Conservation (phyloP, 2,329 filamentous ascomycete genomes). For the Aspergillaceae sp. region DNA sequence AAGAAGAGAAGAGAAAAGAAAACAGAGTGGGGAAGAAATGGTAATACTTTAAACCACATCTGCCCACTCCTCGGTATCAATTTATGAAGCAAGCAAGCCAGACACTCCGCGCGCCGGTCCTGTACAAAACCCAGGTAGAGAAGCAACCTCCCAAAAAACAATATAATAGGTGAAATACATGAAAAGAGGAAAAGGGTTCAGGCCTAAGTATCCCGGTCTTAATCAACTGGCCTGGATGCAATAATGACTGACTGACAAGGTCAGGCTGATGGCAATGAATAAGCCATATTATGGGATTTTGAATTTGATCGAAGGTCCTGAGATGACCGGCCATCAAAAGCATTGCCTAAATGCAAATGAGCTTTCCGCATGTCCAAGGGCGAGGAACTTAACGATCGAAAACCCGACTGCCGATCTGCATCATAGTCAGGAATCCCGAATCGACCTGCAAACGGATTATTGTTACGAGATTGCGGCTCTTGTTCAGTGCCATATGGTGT, state of each 20-base stretch:
- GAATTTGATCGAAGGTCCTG: constrained; percentile 10
- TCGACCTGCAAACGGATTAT: constrained; percentile 12
- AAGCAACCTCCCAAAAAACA: not conserved
- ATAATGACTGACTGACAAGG: constrained; percentile 20
- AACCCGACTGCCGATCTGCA: constrained; percentile 25
- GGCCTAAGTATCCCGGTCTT: too few species aligned
- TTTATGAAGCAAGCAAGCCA: not conserved
- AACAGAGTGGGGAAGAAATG: constrained; percentile 2
- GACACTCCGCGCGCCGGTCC: constrained; percentile 1
- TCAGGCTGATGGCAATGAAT: constrained; percentile 27
- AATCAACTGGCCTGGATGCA: too few species aligned
- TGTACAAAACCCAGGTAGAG: not conserved
- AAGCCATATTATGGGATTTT: constrained; percentile 19
- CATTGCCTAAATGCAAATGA: constrained; percentile 18
- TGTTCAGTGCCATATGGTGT: constrained; percentile 36
- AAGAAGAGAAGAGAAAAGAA: constrained; percentile 5
- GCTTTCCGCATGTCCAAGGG: constrained; percentile 33
- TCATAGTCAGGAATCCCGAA: constrained; percentile 25
- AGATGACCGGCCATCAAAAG: constrained; percentile 20
- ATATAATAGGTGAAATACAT: not conserved
- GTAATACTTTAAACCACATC: too few species aligned
- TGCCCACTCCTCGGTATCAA: too few species aligned
- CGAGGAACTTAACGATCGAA: constrained; percentile 31
- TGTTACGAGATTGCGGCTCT: constrained; percentile 15
- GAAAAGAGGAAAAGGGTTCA: too few species aligned